phyloP scores from a whole-genome alignment of 495 filamentous ascomycete species.

The Neurospora tetrasperma region DNA sequence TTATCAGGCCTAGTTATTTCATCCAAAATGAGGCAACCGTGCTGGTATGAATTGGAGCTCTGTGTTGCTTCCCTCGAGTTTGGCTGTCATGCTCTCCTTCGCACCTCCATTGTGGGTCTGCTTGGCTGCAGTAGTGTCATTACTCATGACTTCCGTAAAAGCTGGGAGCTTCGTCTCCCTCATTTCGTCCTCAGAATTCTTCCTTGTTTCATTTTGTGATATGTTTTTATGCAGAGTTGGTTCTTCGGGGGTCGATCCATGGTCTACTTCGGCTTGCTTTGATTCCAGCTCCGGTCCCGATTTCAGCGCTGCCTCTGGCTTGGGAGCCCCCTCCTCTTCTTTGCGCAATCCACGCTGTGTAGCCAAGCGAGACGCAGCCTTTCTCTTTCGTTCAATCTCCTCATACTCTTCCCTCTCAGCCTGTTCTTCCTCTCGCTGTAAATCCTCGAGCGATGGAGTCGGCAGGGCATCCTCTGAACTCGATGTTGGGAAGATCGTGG shows the following conservation, averaged over 20 bases:
- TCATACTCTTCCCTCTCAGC: constrained; percentile 58
- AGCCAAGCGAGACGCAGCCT: constrained; percentile 64
- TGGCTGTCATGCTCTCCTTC: background rate
- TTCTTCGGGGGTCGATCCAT: background rate
- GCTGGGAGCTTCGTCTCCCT: constrained; percentile 9
- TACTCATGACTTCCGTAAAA: background rate
- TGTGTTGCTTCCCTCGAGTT: background rate
- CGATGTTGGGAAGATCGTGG: constrained; percentile 12
- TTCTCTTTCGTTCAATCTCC: constrained; percentile 56
- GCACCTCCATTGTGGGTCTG: background rate
- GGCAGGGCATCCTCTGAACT: constrained; percentile 22
- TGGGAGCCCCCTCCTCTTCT: constrained; percentile 16
- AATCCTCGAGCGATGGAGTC: constrained; percentile 54
- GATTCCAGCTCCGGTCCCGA: background rate
- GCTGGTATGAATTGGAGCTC: constrained; percentile 21
- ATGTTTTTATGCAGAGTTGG: background rate
- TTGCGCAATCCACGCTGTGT: constrained; percentile 53
- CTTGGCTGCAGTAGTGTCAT: background rate
- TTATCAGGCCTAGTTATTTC: background rate
- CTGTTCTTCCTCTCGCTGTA: constrained; percentile 68
- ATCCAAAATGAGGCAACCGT: constrained; percentile 24
- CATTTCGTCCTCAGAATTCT: background rate
- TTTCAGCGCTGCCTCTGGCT: constrained; percentile 10
- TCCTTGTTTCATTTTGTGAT: background rate
- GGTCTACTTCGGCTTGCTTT: background rate